phyloP scores from a whole-genome alignment of 176 grass and related monocot species.

The Poa pratensis region DNA sequence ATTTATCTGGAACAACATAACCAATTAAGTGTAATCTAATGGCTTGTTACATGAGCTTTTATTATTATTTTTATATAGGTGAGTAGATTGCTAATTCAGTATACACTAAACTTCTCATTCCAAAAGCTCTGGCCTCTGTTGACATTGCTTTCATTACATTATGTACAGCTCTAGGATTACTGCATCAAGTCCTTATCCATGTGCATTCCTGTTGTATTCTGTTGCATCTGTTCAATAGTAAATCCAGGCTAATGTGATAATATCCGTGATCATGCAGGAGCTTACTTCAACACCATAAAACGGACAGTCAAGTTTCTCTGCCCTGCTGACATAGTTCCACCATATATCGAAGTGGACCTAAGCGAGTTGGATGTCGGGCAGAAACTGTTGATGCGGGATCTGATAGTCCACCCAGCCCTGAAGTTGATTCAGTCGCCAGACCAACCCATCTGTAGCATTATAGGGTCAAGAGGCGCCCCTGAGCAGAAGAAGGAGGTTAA shows the following conservation, averaged over 20 bases:
- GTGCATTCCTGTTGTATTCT: slow-evolving; percentile 3
- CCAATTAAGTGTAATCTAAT: background rate
- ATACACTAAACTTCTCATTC: background rate
- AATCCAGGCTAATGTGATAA: slow-evolving; percentile 25
- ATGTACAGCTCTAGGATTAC: background rate
- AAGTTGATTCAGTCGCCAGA: slow-evolving; percentile 68
- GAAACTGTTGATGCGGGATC: slow-evolving; percentile 77
- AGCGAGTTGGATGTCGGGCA: slow-evolving; percentile 87
- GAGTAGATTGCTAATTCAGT: background rate
- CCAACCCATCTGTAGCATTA: slow-evolving; percentile 84
- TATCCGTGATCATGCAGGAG: slow-evolving; percentile 56
- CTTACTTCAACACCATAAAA: slow-evolving; percentile 97
- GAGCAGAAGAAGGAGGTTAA: slow-evolving; percentile 50
- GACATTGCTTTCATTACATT: background rate
- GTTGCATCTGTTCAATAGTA: background rate
- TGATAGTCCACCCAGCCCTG: slow-evolving; percentile 83
- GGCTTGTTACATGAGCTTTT: background rate
- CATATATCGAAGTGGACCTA: slow-evolving; percentile 95
- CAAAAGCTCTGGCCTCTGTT: background rate
- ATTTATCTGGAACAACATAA: background rate
- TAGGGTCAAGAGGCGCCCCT: slow-evolving; percentile 66
- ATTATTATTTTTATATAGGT: background rate
- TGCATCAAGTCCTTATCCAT: slow-evolving; percentile 10
- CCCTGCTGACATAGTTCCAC: slow-evolving; percentile 91
- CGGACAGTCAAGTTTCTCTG: slow-evolving; percentile 90